Percentiles rank a stretch among this genome's conserved stretches.
Conservation (phyloP, 192 early-diverging fungal species). For the Coemansia sp. region DNA sequence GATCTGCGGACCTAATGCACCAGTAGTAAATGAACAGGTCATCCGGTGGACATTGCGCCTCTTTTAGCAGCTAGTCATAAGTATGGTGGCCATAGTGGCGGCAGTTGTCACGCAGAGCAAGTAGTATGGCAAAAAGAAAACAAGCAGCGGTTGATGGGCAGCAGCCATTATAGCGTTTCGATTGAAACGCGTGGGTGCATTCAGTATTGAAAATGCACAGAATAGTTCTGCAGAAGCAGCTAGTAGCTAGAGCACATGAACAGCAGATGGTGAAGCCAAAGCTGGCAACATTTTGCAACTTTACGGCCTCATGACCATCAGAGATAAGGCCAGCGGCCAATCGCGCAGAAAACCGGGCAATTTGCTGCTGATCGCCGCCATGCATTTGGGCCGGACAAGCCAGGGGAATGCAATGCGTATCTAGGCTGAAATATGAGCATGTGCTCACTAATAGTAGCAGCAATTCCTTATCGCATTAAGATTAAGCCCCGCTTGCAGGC, state of each 20-base stretch:
- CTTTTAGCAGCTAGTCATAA: neutral
- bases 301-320: neutral
- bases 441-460: neutral
- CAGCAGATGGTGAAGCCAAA: no score
- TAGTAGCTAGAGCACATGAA: neutral
- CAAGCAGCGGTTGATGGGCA: no score
- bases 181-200: no score
- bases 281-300: no score
- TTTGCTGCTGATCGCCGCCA: conserved; percentile 2
- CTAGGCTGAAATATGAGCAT: neutral
- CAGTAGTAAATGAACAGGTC: conserved; percentile 12
- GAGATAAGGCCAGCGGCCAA: conserved; percentile 10
- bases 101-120: neutral
- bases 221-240: neutral
- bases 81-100: neutral
- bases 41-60: neutral
- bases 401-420: neutral
- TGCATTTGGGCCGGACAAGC: neutral
- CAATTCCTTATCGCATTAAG: no score
- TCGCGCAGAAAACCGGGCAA: neutral
- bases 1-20: conserved; percentile 7
- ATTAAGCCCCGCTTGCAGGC: no score
- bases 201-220: neutral
- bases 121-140: neutral
- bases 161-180: no score